phyloP scores from a whole-genome alignment of 768 basidiomycete genomes.

The Hysterangium stoloniferum region DNA sequence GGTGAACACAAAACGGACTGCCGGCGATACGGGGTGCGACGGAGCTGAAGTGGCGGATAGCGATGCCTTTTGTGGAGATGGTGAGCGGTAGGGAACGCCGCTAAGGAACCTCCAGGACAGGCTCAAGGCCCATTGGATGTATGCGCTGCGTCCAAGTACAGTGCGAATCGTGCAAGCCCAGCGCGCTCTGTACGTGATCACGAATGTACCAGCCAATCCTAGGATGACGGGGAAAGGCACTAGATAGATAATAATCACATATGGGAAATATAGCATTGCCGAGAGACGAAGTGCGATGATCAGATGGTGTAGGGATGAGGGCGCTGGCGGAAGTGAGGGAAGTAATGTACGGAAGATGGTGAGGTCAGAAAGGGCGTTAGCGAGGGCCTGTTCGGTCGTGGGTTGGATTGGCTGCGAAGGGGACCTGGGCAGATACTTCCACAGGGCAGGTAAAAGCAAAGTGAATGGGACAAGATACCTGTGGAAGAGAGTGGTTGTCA shows the following conservation, averaged over 20 bases:
- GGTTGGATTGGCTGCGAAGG: constrained; percentile 18
- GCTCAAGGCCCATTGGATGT: constrained; percentile 59
- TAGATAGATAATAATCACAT: constrained; percentile 54
- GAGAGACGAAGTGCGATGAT: constrained; percentile 45
- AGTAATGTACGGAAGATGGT: constrained; percentile 53
- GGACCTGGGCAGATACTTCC: constrained; percentile 26
- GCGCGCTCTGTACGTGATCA: constrained; percentile 59
- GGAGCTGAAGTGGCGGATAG: constrained; percentile 12
- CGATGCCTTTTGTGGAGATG: constrained; percentile 27
- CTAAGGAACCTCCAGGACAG: constrained; percentile 42
- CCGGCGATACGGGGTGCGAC: background rate
- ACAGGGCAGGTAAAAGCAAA: constrained; percentile 29
- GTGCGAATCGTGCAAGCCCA: constrained; percentile 52
- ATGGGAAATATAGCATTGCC: constrained; percentile 53
- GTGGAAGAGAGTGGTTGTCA: constrained; percentile 8
- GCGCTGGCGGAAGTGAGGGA: constrained; percentile 28
- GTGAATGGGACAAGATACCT: constrained; percentile 56
- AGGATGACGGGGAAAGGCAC: constrained; percentile 56
- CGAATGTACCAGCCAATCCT: constrained; percentile 48
- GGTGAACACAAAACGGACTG: constrained; percentile 76
- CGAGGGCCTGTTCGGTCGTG: constrained; percentile 49
- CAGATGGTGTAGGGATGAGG: constrained; percentile 23
- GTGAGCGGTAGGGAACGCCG: constrained; percentile 34
- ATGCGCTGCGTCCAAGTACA: constrained; percentile 55
- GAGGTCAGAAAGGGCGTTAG: constrained; percentile 55